Base-by-base conservation (phyloP, 2,329 filamentous ascomycete genomes). In the Fusarium musae region DNA sequence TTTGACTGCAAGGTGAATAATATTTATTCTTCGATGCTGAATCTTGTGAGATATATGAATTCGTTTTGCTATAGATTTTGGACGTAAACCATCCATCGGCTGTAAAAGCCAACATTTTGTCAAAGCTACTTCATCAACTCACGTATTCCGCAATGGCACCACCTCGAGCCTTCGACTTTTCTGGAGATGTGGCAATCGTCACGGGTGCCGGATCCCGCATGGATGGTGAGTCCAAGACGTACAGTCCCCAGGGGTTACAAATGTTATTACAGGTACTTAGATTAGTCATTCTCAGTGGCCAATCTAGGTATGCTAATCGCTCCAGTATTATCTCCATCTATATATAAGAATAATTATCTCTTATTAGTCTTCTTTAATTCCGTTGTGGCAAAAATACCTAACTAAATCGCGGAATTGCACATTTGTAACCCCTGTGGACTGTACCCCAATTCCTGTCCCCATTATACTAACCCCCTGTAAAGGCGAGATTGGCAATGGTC, bases 401-500 rank as follows among this genome's bases (percentile, higher is more conserved):
- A 4, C 6, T 26, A 4, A 26, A 26, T 26, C 26, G 26, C 26
- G 26, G 26, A 26, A 26, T 4, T 6, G 4, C 4, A 26, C 26
- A 4, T 26, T 26, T 26, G 26, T 26, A 26, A 26, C 26, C 26
- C 26, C 26, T 26, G 26, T 4, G 26, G 26, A 26, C 26, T 26
- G 26, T n/a, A 23, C 26, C 5, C 26, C 7, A 3, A 30, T 16
- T 50, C 21, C 34, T 17, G 28, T 34, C 30, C 46, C 19, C 10
- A 4, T 3, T 3, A 28, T n/a, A 28, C 58, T 60, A 60, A 60
- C 46, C 28, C 10, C 8, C 26, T 17, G 46, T 1, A 17, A 34
- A 63, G 59, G 59, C 28, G 59, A 63, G 9, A 63, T 63, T 40
- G 59, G 59, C 15, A 63, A 63, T 15, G 59, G 59, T 26, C 52